Percentiles rank a stretch among this genome's conserved stretches.
These are phyloP conservation scores for Tricholoma bakamatsutake DNA, from an alignment of 768 basidiomycete genomes.

Conservation along the genomic window DNA sequence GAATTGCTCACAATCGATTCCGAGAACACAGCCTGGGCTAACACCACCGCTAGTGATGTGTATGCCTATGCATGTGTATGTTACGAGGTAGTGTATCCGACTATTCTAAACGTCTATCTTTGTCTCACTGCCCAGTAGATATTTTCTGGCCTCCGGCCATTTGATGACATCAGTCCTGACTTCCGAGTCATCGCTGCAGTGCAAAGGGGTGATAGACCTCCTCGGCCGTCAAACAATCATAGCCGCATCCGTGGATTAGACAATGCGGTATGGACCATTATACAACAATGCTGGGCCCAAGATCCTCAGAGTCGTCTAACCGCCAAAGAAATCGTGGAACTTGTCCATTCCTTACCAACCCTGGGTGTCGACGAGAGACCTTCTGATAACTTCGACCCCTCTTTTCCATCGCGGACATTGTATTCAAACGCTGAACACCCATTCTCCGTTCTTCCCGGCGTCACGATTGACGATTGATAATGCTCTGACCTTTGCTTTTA, in stretches of 20 bases:
- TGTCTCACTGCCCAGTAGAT: background rate
- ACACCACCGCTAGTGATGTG: background rate
- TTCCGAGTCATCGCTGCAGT: too few relatives aligned
- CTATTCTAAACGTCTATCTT: background rate
- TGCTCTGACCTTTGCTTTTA: too few relatives aligned
- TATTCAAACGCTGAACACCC: too few relatives aligned
- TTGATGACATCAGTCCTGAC: background rate
- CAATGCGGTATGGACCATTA: background rate
- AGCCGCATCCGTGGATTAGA: background rate
- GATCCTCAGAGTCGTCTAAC: too few relatives aligned
- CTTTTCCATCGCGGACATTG: too few relatives aligned
- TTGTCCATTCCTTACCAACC: too few relatives aligned
- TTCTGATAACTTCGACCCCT: too few relatives aligned
- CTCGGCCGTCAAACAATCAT: background rate
- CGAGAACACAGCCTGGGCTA: too few relatives aligned
- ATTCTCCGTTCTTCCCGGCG: too few relatives aligned
- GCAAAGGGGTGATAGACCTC: background rate
- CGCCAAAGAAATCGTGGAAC: too few relatives aligned
- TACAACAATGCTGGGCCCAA: background rate
- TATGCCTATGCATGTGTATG: background rate
- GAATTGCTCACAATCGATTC: background rate
- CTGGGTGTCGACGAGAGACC: too few relatives aligned
- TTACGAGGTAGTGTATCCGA: background rate
- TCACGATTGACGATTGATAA: too few relatives aligned
- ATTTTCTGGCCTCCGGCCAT: background rate